Evolutionary conservation across 129 eudicot species (phyloP).

Genomic region (Logfia minima): DNA sequence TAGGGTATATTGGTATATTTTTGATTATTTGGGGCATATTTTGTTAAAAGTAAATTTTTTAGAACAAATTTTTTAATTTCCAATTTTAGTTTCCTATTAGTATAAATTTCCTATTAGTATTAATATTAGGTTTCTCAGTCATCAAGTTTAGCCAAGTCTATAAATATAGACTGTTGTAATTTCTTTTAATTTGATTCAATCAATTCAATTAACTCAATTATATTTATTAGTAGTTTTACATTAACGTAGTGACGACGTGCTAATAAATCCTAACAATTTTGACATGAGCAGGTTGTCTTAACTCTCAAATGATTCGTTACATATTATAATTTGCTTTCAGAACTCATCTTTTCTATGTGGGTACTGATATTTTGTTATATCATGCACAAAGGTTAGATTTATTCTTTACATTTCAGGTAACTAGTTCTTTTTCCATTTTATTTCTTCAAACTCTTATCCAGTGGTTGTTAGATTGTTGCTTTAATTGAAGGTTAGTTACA

Average conservation of each 20-base stretch:
- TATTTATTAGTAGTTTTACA: too few species aligned
- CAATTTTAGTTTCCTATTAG: too few species aligned
- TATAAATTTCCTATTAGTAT: too few species aligned
- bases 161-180: too few species aligned
- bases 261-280: not conserved
- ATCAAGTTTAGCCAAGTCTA: too few species aligned
- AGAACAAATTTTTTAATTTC: too few species aligned
- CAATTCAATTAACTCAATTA: too few species aligned
- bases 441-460: constrained; percentile 2
- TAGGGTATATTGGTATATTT: too few species aligned
- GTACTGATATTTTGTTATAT: not conserved
- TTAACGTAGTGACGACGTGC: constrained; percentile 5
- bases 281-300: not conserved
- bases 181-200: too few species aligned
- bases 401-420: constrained; percentile 9
- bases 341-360: not conserved
- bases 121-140: too few species aligned
- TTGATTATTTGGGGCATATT: too few species aligned
- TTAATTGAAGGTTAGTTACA: constrained; percentile 29
- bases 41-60: too few species aligned
- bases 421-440: not conserved
- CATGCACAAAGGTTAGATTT: not conserved
- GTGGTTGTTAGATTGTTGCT: constrained; percentile 24
- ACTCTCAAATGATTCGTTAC: not conserved
- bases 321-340: not conserved